Evolutionary conservation across 257 asterid genomes (phyloP).

Genomic region (Marsdenia floribunda): DNA sequence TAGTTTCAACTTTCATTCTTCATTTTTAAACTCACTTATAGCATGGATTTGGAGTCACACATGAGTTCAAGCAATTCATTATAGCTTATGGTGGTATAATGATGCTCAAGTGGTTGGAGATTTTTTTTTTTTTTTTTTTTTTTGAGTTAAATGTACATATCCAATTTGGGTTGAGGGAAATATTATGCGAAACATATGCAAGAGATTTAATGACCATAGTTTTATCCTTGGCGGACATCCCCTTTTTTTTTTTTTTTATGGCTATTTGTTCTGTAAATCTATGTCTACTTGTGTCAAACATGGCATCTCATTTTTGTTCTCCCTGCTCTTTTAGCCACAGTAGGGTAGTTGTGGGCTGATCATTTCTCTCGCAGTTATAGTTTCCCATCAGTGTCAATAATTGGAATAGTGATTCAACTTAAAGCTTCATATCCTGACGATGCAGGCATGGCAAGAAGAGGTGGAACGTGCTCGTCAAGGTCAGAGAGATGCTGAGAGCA

Average conservation of each 20-base stretch:
- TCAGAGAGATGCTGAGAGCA: slow-evolving; percentile 98
- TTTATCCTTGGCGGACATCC: neutral
- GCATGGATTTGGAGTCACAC: neutral
- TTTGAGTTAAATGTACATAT: neutral
- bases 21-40: neutral
- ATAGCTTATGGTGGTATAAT: neutral
- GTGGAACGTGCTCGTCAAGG: slow-evolving; percentile 96
- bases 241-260: neutral
- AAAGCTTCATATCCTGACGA: slow-evolving; percentile 40
- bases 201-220: neutral
- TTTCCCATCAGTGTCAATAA: neutral
- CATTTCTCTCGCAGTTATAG: slow-evolving; percentile 2
- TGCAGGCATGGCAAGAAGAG: slow-evolving; percentile 99
- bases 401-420: slow-evolving; percentile 24
- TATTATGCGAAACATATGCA: neutral
- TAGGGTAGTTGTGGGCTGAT: neutral
- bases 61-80: neutral
- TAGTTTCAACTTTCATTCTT: neutral
- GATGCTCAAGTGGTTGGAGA: neutral
- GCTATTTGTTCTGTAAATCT: neutral
- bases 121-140: too few species aligned
- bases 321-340: neutral
- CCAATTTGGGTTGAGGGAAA: neutral
- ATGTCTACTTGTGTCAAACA: neutral
- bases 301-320: neutral